Evolutionary conservation across 2,329 filamentous ascomycete species (phyloP), one percentile per base, ranked within the genome.

Genomic region (Aspergillus clavatus): DNA sequence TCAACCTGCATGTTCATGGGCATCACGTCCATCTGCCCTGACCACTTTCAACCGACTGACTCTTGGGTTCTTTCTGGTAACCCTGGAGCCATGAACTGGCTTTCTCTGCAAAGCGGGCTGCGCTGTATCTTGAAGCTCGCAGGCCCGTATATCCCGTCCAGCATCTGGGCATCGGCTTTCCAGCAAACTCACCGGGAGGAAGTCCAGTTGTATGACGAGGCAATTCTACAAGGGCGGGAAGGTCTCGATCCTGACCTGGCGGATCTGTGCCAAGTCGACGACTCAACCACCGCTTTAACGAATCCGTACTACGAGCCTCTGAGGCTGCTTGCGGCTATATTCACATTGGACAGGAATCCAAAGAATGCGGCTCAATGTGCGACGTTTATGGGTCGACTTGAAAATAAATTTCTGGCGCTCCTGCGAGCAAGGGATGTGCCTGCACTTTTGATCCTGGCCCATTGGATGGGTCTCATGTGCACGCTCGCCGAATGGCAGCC

Each of bases 401-500:
- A 57, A 3, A 52, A 47, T n/a, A 43, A 51, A 7, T 64, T 61
- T 31, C 42, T 62, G 14, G 47, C 48, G 14, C 46, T 65, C 2
- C 28, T 62, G 2, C 46, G 54, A 21, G 29, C 42, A n/a, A 52
- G 57, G 24, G 61, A 66, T 39, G 44, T 53, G 0, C 46, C 51
- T 7, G 61, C 60, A n/a, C 42, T 66, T 6, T 28, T 63, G 1
- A 52, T 66, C 5, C 36, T 66, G 26, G 57, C 55, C 4, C 48
- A 62, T 12, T 66, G 62, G 62, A 60, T 65, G 53, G 61, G 58
- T 0, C 50, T 61, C 2, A 63, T 65, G 61, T 65, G 61, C 26
- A 40, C 40, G 1, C 7, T 63, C 3, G 51, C 58, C 4, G 40
- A 62, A 36, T 64, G 55, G 53, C 55, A 62, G 43, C 57, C 49